These are phyloP conservation scores for Tillandsia leiboldiana DNA, from an alignment of 176 grass and related monocot species.

Conservation along the genomic window DNA sequence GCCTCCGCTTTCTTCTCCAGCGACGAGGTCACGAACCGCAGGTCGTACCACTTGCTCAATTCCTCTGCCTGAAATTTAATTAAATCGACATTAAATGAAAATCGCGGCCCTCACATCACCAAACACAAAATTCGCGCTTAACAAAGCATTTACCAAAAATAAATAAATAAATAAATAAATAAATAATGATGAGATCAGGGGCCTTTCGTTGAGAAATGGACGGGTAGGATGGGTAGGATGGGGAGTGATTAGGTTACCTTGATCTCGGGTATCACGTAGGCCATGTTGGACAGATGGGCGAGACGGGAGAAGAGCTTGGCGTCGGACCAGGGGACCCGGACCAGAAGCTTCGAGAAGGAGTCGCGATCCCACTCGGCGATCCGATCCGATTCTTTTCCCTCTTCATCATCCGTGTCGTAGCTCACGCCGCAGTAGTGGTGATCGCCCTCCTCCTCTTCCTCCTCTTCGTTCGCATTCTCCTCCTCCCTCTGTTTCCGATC, in stretches of 20 bases:
- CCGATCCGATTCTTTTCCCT: constrained; percentile 6
- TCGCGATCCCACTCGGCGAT: constrained; percentile 47
- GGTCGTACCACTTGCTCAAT: constrained; percentile 45
- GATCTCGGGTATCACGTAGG: constrained; percentile 89
- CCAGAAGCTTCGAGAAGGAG: constrained; percentile 64
- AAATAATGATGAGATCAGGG: not conserved
- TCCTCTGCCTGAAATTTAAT: constrained; percentile 36
- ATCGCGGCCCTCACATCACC: not conserved
- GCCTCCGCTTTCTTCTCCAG: constrained; percentile 54
- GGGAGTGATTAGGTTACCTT: constrained; percentile 40
- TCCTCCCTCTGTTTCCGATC: constrained; percentile 15
- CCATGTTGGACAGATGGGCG: constrained; percentile 92
- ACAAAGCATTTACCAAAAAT: not conserved
- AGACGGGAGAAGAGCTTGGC: constrained; percentile 71
- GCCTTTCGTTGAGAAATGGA: not conserved
- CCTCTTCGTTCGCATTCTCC: constrained; percentile 1
- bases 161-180: not conserved
- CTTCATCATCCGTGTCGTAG: constrained; percentile 39
- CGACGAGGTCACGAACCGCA: constrained; percentile 68
- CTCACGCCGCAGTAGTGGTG: constrained; percentile 45
- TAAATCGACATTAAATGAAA: not conserved
- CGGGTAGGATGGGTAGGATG: not conserved
- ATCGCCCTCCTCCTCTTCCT: constrained; percentile 24
- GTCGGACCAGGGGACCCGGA: constrained; percentile 48
- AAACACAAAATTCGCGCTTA: not conserved